Conservation (phyloP, 2,329 filamentous ascomycete genomes). For the Coleophoma cylindrospora region DNA sequence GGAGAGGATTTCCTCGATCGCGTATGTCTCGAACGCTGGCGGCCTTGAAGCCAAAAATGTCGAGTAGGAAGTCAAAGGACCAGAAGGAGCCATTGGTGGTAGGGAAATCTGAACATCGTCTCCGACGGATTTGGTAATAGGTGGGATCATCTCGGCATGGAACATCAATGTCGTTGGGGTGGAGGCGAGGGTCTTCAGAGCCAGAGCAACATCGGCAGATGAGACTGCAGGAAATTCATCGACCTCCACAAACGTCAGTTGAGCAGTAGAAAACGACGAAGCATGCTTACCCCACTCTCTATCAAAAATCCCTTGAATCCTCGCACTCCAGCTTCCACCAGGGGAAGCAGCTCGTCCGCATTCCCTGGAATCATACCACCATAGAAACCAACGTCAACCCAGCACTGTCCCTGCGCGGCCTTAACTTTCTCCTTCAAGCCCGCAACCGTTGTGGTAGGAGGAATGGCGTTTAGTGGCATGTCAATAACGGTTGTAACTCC, state of each 20-base stretch:
- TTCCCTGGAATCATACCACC: slow-evolving; percentile 94
- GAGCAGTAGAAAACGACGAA: slow-evolving; percentile 10
- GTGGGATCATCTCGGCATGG: slow-evolving; percentile 97
- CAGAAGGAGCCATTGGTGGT: slow-evolving; percentile 65
- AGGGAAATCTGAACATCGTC: slow-evolving; percentile 68
- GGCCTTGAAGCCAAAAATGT: slow-evolving; percentile 92
- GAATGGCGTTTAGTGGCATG: slow-evolving; percentile 97
- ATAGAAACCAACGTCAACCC: slow-evolving; percentile 99
- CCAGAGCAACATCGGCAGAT: slow-evolving; percentile 69
- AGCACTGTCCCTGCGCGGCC: slow-evolving; percentile 83
- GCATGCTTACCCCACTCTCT: slow-evolving; percentile 76
- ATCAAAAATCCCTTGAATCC: slow-evolving; percentile 98
- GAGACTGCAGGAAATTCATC: slow-evolving; percentile 95
- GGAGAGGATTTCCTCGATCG: slow-evolving; percentile 79
- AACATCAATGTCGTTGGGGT: slow-evolving; percentile 94
- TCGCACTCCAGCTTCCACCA: slow-evolving; percentile 81
- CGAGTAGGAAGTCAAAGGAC: slow-evolving; percentile 71
- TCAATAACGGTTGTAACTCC: slow-evolving; percentile 96
- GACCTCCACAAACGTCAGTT: slow-evolving; percentile 48
- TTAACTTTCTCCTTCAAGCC: slow-evolving; percentile 81
- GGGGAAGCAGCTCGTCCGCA: slow-evolving; percentile 66
- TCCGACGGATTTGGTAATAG: slow-evolving; percentile 72
- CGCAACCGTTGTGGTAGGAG: slow-evolving; percentile 84
- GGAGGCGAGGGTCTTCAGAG: slow-evolving; percentile 75
- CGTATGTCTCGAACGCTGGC: slow-evolving; percentile 84